Evolutionary conservation across 1,139 yeast genomes (phyloP), one percentile per base, ranked within the genome.

Genomic region (Pichia sp.): DNA sequence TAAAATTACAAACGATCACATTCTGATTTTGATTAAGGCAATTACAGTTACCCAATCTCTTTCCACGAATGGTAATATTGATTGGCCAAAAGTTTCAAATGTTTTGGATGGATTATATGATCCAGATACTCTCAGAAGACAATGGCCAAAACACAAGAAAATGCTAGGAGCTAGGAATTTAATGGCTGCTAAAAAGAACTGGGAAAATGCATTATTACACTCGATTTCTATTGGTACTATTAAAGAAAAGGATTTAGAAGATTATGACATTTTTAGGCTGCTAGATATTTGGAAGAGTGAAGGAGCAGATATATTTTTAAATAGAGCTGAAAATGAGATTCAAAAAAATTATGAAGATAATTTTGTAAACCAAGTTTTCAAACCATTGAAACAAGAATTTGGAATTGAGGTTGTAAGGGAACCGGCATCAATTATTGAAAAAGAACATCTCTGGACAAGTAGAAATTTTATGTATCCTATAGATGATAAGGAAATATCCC

Each of bases 41-140:
- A 81, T 83, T 31, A 75, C 84, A 7, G 80, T 86, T n/a, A 75
- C 79, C 27, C 75, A 83, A 54, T 70, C 86, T 1, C 68, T 77
- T 11, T 67, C 76, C 52, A 63, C 70, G 43, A 69, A 75, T 51
- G 71, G 72, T 3, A 64, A 68, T 3, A 80, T 82, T 39, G 81
- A 81, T 53, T 86, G 87, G 78, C 71, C 70, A 0, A 62, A 70
- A 41, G 77, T 86, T n/a, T 71, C 81, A 0, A 58, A 60, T 0
- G 64, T 75, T 5, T 72, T 83, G 53, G 68, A 62, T 1, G 74
- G 66, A 25, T 58, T 66, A 39, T 61, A 61, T 47, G 66, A 69
- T 2, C 67, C 72, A 1, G 73, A 66, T 1, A 53, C 63, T 2
- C 62, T 81, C 18, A 72, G 71, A 47, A 73, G 76, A 42, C 76